Evolutionary conservation across 2,329 filamentous ascomycete species (phyloP).

Genomic region (Exophiala mesophila): DNA sequence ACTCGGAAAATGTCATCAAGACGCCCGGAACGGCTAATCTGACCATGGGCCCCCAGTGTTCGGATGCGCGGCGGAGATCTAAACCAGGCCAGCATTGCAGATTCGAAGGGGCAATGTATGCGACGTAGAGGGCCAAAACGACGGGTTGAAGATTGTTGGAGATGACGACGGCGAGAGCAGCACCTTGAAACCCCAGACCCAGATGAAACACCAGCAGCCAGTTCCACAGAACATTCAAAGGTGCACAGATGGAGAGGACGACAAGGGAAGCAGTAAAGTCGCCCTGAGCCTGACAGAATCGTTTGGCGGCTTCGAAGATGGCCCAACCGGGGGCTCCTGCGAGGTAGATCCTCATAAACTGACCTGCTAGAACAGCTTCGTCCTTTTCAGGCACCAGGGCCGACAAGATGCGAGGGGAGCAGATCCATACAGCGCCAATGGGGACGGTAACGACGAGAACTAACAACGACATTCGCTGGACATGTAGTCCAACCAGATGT

Average conservation of each 20-base stretch:
- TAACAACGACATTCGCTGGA: constrained; percentile 69
- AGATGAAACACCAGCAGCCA: constrained; percentile 64
- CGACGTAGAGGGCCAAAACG: constrained; percentile 61
- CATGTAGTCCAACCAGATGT: constrained; percentile 70
- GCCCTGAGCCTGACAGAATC: constrained; percentile 73
- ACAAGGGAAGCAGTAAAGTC: constrained; percentile 69
- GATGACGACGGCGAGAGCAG: constrained; percentile 63
- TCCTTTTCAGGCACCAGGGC: constrained; percentile 60
- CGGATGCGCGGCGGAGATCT: constrained; percentile 54
- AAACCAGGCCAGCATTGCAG: constrained; percentile 69
- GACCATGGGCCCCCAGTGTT: constrained; percentile 71
- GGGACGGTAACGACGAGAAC: constrained; percentile 62
- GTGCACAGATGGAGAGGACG: constrained; percentile 70
- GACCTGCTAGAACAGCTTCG: constrained; percentile 61
- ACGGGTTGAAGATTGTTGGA: constrained; percentile 64
- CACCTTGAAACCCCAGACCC: constrained; percentile 62
- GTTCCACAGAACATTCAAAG: constrained; percentile 67
- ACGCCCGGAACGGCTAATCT: constrained; percentile 73
- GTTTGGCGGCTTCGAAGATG: constrained; percentile 66
- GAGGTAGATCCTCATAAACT: constrained; percentile 62
- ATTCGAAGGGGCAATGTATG: constrained; percentile 53
- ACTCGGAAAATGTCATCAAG: constrained; percentile 81
- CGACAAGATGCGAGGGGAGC: constrained; percentile 54
- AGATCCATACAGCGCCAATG: constrained; percentile 61
- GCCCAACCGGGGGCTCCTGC: constrained; percentile 66